Percentiles rank a stretch among this genome's conserved stretches.
Evolutionary conservation across 2,329 filamentous ascomycete genomes (phyloP).

Genomic region (Torrubiellomyces zombiae): DNA sequence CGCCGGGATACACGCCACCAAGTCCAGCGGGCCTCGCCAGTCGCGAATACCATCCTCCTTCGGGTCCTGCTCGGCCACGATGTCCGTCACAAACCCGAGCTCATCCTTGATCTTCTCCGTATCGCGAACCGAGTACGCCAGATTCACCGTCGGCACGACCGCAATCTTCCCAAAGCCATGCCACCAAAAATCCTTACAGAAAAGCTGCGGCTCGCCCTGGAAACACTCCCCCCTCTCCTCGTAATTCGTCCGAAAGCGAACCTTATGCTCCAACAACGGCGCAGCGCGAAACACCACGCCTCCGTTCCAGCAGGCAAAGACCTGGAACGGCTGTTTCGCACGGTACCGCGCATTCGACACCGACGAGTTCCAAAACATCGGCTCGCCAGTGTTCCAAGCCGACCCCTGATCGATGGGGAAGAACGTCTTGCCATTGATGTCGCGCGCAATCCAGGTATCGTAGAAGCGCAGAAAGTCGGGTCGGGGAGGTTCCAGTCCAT

Average conservation of each 20-base stretch:
- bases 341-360: conserved; percentile 16
- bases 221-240: conserved; percentile 25
- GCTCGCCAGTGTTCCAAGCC: too few relatives aligned
- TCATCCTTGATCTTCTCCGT: conserved; percentile 27
- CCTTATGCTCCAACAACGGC: conserved; percentile 24
- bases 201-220: conserved; percentile 36
- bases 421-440: too few relatives aligned
- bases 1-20: conserved; percentile 30
- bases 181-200: conserved; percentile 41
- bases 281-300: conserved; percentile 29
- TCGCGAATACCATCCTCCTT: conserved; percentile 21
- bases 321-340: conserved; percentile 33
- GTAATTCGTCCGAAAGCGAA: conserved; percentile 25
- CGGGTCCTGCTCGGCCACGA: conserved; percentile 12
- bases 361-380: conserved; percentile 36
- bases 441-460: too few relatives aligned
- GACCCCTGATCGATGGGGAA: too few relatives aligned
- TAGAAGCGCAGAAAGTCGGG: not conserved
- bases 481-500: conserved; percentile 36
- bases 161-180: conserved; percentile 33
- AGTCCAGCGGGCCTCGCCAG: conserved; percentile 23
- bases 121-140: conserved; percentile 33
- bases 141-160: conserved; percentile 36
- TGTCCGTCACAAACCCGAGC: conserved; percentile 30
- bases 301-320: conserved; percentile 46